Percentiles rank a stretch among this genome's conserved stretches.
These are phyloP conservation scores for Aspergillus viridinutans DNA, from an alignment of 2,329 filamentous ascomycete species.

Conservation along the genomic window DNA sequence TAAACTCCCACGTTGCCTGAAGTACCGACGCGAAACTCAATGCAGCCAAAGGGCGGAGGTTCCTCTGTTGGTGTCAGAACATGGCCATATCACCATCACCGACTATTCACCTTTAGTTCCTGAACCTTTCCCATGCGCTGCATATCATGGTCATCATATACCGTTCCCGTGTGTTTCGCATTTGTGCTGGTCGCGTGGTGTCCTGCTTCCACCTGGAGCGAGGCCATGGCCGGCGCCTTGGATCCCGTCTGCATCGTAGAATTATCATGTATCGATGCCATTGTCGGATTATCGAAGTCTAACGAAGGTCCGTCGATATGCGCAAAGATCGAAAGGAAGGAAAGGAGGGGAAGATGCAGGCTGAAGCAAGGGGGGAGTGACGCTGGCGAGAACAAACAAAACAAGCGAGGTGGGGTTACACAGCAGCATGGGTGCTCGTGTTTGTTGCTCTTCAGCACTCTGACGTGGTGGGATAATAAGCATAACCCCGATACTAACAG, in stretches of 20 bases:
- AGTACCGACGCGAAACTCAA: constrained; percentile 33
- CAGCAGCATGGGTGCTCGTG: not conserved
- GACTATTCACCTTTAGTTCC: constrained; percentile 22
- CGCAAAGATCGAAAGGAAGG: not conserved
- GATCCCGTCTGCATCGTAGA: not conserved
- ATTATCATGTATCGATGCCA: not conserved
- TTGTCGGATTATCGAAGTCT: not conserved
- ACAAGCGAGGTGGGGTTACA: not conserved
- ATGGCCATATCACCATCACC: not conserved
- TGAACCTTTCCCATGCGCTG: constrained; percentile 29
- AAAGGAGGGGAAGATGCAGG: not conserved
- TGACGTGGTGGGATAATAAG: not conserved
- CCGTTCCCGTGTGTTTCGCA: constrained; percentile 5
- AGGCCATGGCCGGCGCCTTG: not conserved
- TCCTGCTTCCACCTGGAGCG: constrained; percentile 6
- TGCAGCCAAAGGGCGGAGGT: constrained; percentile 29
- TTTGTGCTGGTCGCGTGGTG: not conserved
- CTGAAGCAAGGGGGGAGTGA: not conserved
- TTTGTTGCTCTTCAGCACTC: not conserved
- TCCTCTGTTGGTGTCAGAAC: constrained; percentile 19
- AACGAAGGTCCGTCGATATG: not conserved
- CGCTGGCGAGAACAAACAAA: not conserved
- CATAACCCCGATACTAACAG: not conserved
- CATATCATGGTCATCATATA: constrained; percentile 26
- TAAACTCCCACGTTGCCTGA: constrained; percentile 35